Evolutionary conservation across 2,329 filamentous ascomycete species (phyloP), one percentile per base, ranked within the genome.

Genomic region (Albophoma yamanashiensis): DNA sequence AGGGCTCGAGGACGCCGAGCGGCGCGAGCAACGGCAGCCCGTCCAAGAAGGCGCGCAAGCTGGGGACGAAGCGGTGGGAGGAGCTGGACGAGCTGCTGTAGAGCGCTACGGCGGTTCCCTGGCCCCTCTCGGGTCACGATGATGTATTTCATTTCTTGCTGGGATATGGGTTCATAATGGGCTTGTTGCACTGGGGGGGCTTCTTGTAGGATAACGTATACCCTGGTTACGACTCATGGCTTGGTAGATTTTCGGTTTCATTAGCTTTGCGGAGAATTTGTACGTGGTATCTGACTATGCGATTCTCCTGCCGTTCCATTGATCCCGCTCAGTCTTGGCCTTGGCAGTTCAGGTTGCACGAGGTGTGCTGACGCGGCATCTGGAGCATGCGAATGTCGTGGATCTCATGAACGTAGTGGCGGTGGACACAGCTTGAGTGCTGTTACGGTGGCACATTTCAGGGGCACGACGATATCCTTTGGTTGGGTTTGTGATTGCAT

Each of bases 11-110:
- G 53, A 58, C 65, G 34, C 57, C 66, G 14, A 67, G 68, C 62
- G 64, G 60, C 58, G 67, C 64, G 47, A 71, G 68, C 50, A 71
- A 63, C 9, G 76, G 74, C 0, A 83, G 79, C 60, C 80, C 80
- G 17, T 22, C 55, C 8, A 83, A 82, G 70, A 84, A 82, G 71
- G 68, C 81, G 64, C 75, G 80, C n/a, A 80, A 76, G 66, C 64
- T 83, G 60, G 74, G 70, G 3, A 66, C 73, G 4, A 78, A 76
- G 67, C 75, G 75, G 62, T 84, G 81, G 81, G 78, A 81, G 45
- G 73, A 74, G 22, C 72, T 76, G 17, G 75, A 79, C 8, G 50
- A 53, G 8, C 50, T 53, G 27, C 50, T 36, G 3, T 53, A 52
- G 47, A 11, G 15, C 31, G 47, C 9, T 9, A 4, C 17, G 5